Conservation (phyloP, 139 green algal genomes). For the Chlamydomonas eustigma region DNA sequence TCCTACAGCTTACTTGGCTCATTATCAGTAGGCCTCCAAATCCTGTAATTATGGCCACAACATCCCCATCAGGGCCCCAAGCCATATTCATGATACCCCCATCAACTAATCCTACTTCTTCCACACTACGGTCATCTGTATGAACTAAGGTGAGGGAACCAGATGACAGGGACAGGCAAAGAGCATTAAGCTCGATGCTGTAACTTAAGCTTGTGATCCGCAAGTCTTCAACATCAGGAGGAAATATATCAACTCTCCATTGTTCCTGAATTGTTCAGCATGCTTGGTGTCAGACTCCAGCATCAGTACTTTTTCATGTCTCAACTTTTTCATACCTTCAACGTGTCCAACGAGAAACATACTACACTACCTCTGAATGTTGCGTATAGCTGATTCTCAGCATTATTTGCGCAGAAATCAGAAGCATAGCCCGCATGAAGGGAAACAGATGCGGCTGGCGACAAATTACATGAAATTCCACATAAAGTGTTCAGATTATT, state of each 20-base stretch:
- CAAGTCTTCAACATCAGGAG: not conserved
- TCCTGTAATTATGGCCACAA: slow-evolving; percentile 60
- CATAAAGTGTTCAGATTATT: no score
- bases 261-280: not conserved
- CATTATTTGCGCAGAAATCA: slow-evolving; percentile 11
- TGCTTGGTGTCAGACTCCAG: not conserved
- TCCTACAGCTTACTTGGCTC: slow-evolving; percentile 40
- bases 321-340: not conserved
- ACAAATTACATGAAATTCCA: no score
- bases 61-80: slow-evolving; percentile 81
- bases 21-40: slow-evolving; percentile 70
- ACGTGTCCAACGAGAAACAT: not conserved
- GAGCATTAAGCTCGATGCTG: slow-evolving; percentile 51
- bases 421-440: no score
- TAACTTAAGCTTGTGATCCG: not conserved
- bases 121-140: slow-evolving; percentile 4
- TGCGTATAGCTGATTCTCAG: not conserved
- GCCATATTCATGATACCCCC: slow-evolving; percentile 56
- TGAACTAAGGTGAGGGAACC: slow-evolving; percentile 63
- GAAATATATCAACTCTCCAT: not conserved
- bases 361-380: not conserved
- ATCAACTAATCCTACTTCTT: slow-evolving; percentile 60
- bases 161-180: slow-evolving; percentile 44
- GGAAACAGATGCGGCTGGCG: not conserved
- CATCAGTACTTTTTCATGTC: not conserved